phyloP scores from a whole-genome alignment of 2,329 filamentous ascomycete genomes.

The Fonsecaea nubica region DNA sequence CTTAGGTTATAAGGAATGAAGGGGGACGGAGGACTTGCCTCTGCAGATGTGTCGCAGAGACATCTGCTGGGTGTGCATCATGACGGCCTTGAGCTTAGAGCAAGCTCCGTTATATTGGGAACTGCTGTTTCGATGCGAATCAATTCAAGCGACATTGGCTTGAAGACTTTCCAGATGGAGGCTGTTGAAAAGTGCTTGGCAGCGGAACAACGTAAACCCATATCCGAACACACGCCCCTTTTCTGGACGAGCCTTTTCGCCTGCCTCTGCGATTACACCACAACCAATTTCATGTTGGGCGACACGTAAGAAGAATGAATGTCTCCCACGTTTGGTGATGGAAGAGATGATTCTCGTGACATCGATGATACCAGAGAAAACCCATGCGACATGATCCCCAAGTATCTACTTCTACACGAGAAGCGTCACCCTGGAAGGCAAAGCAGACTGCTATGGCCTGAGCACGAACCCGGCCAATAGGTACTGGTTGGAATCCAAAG shows the following conservation, averaged over 20 bases:
- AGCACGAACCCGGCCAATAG: background rate
- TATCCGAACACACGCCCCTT: background rate
- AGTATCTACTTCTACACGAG: background rate
- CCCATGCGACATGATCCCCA: background rate
- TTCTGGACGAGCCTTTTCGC: background rate
- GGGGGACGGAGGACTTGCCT: constrained; percentile 20
- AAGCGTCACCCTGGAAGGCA: background rate
- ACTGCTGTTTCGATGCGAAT: constrained; percentile 3
- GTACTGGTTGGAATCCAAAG: background rate
- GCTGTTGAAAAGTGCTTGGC: background rate
- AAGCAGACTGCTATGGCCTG: background rate
- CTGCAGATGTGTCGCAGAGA: constrained; percentile 26
- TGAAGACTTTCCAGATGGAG: constrained; percentile 5
- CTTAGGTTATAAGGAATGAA: background rate
- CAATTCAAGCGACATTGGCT: background rate
- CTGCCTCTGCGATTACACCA: background rate
- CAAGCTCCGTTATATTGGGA: background rate
- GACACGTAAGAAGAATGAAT: background rate
- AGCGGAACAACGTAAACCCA: background rate
- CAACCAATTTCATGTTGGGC: background rate
- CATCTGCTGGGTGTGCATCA: constrained; percentile 29
- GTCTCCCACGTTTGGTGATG: background rate
- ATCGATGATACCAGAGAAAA: background rate
- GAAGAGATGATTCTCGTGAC: background rate
- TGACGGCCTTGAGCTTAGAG: constrained; percentile 3